Percentiles rank a stretch among this genome's conserved stretches.
Conservation (phyloP, 768 basidiomycete species). For the Candolleomyces eurysporus region DNA sequence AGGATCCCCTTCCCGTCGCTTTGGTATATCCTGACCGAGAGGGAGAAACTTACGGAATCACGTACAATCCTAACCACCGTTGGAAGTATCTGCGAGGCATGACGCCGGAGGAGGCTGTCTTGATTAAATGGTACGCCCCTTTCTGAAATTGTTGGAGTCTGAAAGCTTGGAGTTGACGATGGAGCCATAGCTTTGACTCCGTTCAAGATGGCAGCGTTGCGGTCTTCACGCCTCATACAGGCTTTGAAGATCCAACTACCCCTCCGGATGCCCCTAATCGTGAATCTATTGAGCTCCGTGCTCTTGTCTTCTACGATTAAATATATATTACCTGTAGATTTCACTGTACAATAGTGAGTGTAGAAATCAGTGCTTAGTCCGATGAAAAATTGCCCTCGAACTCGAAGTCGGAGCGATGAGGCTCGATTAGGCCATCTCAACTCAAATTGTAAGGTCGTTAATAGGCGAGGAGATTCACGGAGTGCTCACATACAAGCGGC, state of each 20-base stretch:
- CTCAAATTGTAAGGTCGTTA: too few species aligned
- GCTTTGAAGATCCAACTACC: conserved; percentile 53
- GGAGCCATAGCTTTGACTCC: conserved; percentile 31
- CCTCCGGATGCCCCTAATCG: conserved; percentile 46
- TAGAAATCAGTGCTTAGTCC: too few species aligned
- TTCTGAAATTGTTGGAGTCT: not conserved
- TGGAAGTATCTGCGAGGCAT: conserved; percentile 52
- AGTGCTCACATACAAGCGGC: too few species aligned
- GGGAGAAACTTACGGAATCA: conserved; percentile 49
- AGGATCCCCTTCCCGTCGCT: conserved; percentile 42
- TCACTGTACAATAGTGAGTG: too few species aligned
- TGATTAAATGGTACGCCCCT: conserved; percentile 50
- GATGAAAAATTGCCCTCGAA: too few species aligned
- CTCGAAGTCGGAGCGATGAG: too few species aligned
- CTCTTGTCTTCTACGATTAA: conserved; percentile 59
- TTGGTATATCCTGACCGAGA: conserved; percentile 48
- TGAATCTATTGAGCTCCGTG: conserved; percentile 60
- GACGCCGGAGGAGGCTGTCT: conserved; percentile 45
- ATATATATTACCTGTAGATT: too few species aligned
- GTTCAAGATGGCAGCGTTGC: conserved; percentile 47
- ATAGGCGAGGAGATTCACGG: too few species aligned
- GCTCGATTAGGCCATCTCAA: too few species aligned
- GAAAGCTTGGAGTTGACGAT: not conserved
- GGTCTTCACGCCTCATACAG: conserved; percentile 58
- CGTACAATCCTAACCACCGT: conserved; percentile 42